A percentile compares a stretch with the other conserved stretches of the same genome.
Conservation (phyloP, 805 yeast species). For the Candida succiphila region DNA sequence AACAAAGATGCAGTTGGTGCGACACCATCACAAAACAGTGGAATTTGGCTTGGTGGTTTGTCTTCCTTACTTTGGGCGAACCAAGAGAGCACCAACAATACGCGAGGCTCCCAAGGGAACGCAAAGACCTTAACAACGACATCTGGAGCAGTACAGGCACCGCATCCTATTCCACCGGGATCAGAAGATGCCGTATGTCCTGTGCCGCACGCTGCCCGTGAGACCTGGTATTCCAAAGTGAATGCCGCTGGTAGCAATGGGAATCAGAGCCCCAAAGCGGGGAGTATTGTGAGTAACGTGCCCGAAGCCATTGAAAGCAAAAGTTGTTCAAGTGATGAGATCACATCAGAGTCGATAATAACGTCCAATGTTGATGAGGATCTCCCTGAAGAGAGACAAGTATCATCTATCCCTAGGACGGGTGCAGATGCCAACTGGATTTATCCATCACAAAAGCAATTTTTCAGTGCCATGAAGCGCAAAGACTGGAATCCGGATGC, state of each 20-base stretch:
- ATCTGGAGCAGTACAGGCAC: not conserved
- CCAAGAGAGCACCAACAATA: slow-evolving; percentile 3
- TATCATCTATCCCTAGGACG: slow-evolving; percentile 78
- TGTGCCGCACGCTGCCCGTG: slow-evolving; percentile 27
- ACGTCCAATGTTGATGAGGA: slow-evolving; percentile 25
- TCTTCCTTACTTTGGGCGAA: no score
- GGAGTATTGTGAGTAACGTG: slow-evolving; percentile 10
- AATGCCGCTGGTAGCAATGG: not conserved
- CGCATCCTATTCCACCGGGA: slow-evolving; percentile 5
- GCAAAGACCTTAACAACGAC: not conserved
- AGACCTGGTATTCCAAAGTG: slow-evolving; percentile 22
- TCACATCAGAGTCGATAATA: slow-evolving; percentile 18
- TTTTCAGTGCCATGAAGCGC: slow-evolving; percentile 87
- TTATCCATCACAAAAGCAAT: slow-evolving; percentile 92
- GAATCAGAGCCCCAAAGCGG: no score
- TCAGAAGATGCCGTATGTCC: slow-evolving; percentile 25
- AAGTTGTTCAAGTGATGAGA: slow-evolving; percentile 34
- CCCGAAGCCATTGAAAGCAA: slow-evolving; percentile 31
- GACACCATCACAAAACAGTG: no score
- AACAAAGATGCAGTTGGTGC: no score
- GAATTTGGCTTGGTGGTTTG: no score
- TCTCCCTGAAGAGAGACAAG: slow-evolving; percentile 65
- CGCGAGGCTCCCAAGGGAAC: not conserved
- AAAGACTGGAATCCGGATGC: slow-evolving; percentile 82
- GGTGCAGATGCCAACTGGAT: slow-evolving; percentile 69